Evolutionary conservation across 2,329 filamentous ascomycete species (phyloP).

Genomic region (Cryphonectria naterciae): DNA sequence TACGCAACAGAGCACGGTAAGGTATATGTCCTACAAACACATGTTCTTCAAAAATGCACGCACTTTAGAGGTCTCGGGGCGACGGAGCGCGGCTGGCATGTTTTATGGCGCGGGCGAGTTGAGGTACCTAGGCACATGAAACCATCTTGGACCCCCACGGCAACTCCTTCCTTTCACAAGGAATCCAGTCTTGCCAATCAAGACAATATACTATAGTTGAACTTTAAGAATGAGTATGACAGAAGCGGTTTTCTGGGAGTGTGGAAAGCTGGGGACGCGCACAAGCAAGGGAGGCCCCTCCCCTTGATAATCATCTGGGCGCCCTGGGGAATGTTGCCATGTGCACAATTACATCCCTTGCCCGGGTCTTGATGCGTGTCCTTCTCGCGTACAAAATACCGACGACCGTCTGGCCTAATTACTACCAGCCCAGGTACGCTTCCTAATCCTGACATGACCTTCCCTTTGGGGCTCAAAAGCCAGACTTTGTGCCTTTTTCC

Average conservation of each 20-base stretch:
- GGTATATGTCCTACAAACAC: neutral
- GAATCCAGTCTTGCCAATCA: neutral
- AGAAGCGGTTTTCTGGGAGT: neutral
- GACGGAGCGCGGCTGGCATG: neutral
- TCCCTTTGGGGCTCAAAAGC: neutral
- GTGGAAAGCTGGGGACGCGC: neutral
- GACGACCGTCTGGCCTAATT: neutral
- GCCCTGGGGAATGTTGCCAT: neutral
- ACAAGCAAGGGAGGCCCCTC: neutral
- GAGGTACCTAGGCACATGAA: neutral
- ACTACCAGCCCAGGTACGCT: neutral
- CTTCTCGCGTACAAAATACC: slow-evolving; percentile 5
- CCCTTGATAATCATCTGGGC: neutral
- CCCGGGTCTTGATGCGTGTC: neutral
- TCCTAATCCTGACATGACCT: neutral
- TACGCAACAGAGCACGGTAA: neutral
- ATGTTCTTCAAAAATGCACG: neutral
- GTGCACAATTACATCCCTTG: neutral
- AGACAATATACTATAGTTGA: neutral
- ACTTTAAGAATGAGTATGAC: neutral
- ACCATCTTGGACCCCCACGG: neutral
- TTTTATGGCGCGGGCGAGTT: neutral
- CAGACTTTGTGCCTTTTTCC: neutral
- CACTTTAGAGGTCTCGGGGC: neutral
- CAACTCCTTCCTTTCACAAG: neutral